phyloP scores from a whole-genome alignment of 163 green algal genomes.

The Trebouxiophyceae sp. region DNA sequence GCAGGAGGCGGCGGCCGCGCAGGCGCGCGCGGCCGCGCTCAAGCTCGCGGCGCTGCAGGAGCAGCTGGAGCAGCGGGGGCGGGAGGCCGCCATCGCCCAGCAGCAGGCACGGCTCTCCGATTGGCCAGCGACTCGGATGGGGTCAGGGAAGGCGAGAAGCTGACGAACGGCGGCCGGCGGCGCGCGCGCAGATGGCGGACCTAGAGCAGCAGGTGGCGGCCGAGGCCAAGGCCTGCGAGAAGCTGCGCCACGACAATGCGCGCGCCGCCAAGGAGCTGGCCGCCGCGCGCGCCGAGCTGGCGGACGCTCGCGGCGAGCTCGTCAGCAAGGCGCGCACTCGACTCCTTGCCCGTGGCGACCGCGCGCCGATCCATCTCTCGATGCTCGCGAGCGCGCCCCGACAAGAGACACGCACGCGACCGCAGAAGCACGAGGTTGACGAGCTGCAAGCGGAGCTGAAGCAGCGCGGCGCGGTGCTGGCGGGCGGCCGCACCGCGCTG shows the following conservation, averaged over 20 bases:
- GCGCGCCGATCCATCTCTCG: too few species aligned
- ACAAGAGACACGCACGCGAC: conserved; percentile 19
- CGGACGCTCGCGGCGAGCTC: not conserved
- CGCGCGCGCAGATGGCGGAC: too few species aligned
- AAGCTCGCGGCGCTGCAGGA: conserved; percentile 67
- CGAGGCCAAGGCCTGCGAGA: not conserved
- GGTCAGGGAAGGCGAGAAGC: too few species aligned
- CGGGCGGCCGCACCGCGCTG: conserved; percentile 88
- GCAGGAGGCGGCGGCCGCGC: not conserved
- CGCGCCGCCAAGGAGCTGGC: not conserved
- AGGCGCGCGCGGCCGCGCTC: not conserved
- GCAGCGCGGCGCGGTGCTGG: conserved; percentile 69
- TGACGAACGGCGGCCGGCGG: too few species aligned
- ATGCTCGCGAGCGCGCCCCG: not conserved
- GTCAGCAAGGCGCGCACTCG: too few species aligned
- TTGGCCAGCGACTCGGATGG: not conserved
- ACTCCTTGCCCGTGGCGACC: too few species aligned
- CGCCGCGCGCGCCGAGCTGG: not conserved
- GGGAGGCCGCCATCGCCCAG: too few species aligned
- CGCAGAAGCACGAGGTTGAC: conserved; percentile 70
- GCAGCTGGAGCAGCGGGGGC: conserved; percentile 85
- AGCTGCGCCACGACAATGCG: not conserved
- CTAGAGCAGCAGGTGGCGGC: not conserved
- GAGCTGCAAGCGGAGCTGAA: conserved; percentile 87
- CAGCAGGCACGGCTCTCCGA: too few species aligned